These are phyloP conservation scores for Prosopis cineraria DNA, from an alignment of 306 rosid genomes.

Conservation along the genomic window DNA sequence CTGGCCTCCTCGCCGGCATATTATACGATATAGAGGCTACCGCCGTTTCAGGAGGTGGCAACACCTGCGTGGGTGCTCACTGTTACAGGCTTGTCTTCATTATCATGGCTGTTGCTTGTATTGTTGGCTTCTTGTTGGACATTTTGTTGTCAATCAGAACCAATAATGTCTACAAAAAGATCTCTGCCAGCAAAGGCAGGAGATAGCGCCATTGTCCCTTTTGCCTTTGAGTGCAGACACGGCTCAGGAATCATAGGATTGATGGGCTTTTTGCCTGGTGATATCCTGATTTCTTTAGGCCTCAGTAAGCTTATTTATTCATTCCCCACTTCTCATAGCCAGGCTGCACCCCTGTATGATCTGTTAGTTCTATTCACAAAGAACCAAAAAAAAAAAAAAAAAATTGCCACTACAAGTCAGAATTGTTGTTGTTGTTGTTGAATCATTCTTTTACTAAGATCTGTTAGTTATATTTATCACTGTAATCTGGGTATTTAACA, in stretches of 20 bases:
- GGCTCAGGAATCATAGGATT: background rate
- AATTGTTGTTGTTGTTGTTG: background rate
- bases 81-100: slow-evolving; percentile 77
- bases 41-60: slow-evolving; percentile 68
- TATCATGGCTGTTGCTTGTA: slow-evolving; percentile 72
- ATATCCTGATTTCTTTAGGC: background rate
- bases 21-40: slow-evolving; percentile 88
- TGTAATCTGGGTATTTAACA: background rate
- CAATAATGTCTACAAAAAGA: slow-evolving; percentile 59
- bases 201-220: slow-evolving; percentile 6
- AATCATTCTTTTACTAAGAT: background rate
- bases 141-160: slow-evolving; percentile 63
- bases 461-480: background rate
- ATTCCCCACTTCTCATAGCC: background rate
- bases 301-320: background rate
- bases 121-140: slow-evolving; percentile 78
- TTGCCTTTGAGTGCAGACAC: background rate
- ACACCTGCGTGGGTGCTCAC: slow-evolving; percentile 84
- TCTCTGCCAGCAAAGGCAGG: slow-evolving; percentile 54
- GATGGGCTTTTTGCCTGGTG: slow-evolving; percentile 8
- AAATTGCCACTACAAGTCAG: background rate
- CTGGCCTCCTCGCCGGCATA: slow-evolving; percentile 83
- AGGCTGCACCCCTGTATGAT: background rate
- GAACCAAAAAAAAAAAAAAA: too few species aligned
- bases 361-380: background rate